A percentile compares a stretch with the other conserved stretches of the same genome.
Conservation (phyloP, 169 alveolate species). For the Eimeria tenella region DNA sequence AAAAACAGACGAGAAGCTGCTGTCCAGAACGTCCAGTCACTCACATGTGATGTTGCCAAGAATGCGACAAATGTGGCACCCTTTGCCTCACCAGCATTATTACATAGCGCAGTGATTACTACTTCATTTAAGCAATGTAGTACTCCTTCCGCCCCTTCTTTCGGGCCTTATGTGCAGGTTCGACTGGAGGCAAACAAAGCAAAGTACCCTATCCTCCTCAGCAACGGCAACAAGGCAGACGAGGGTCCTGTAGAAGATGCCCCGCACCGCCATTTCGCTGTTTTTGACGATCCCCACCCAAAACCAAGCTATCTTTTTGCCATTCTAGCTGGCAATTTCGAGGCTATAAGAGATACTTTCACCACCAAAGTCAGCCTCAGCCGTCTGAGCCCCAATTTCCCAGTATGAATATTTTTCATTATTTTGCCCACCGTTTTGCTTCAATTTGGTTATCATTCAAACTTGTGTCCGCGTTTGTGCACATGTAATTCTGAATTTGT, state of each 20-base stretch:
- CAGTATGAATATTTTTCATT: not conserved
- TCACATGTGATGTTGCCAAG: no score
- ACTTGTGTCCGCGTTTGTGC: not conserved
- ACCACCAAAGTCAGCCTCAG: constrained; percentile 83
- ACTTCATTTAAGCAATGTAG: not conserved
- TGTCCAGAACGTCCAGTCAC: no score
- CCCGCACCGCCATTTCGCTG: constrained; percentile 34
- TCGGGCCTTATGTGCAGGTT: constrained; percentile 73
- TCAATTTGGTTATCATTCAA: not conserved
- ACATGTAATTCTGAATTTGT: not conserved
- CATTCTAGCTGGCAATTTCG: constrained; percentile 94
- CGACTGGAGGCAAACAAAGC: constrained; percentile 91
- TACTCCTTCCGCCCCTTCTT: not conserved
- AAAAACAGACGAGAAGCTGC: no score
- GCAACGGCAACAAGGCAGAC: constrained; percentile 91
- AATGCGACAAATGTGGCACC: no score
- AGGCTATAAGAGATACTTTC: constrained; percentile 85
- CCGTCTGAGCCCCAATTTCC: constrained; percentile 18
- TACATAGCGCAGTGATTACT: not conserved
- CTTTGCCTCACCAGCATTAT: no score
- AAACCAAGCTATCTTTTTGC: constrained; percentile 96
- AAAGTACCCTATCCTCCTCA: constrained; percentile 90
- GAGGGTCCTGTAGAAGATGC: constrained; percentile 86
- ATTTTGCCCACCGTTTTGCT: not conserved
- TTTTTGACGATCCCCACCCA: constrained; percentile 92